Percentiles rank a stretch among this genome's conserved stretches.
Evolutionary conservation across 2,329 filamentous ascomycete genomes (phyloP).

Genomic region (Xylaria sp.): DNA sequence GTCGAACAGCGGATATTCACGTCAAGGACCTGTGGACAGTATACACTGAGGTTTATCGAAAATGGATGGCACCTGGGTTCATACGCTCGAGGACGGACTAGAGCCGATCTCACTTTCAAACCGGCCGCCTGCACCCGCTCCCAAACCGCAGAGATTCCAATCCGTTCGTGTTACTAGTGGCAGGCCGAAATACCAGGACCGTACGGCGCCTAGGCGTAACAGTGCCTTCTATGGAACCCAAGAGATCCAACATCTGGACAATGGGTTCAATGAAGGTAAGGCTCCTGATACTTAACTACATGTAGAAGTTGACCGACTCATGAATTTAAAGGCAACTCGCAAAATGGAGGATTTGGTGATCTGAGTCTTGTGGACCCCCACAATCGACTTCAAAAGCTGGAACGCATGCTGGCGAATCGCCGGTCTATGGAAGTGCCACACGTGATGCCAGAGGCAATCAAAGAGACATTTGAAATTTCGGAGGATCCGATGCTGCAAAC

Average conservation of each 20-base stretch:
- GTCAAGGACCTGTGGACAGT: neutral
- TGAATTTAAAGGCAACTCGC: conserved; percentile 11
- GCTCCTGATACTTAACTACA: neutral
- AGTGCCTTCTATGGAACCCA: conserved; percentile 32
- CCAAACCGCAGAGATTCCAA: conserved; percentile 37
- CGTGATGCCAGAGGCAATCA: neutral
- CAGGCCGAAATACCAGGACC: conserved; percentile 24
- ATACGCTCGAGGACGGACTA: conserved; percentile 33
- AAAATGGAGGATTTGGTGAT: conserved; percentile 26
- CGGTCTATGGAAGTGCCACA: conserved; percentile 9
- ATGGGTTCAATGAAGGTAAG: conserved; percentile 25
- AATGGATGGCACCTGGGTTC: conserved; percentile 38
- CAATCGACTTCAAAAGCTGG: conserved; percentile 34
- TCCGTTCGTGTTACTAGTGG: conserved; percentile 32
- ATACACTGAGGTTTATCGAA: neutral
- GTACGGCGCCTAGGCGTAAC: conserved; percentile 26
- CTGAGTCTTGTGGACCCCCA: conserved; percentile 35
- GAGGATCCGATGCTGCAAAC: conserved; percentile 33
- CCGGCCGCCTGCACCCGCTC: conserved; percentile 29
- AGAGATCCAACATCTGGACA: conserved; percentile 12
- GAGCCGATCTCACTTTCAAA: conserved; percentile 33
- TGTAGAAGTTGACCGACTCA: conserved; percentile 11
- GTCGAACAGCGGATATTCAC: conserved; percentile 7
- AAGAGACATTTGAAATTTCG: conserved; percentile 17
- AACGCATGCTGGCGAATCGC: conserved; percentile 25